These are phyloP conservation scores for Podospora fimiseda DNA, from an alignment of 495 filamentous ascomycete genomes.

Conservation along the genomic window DNA sequence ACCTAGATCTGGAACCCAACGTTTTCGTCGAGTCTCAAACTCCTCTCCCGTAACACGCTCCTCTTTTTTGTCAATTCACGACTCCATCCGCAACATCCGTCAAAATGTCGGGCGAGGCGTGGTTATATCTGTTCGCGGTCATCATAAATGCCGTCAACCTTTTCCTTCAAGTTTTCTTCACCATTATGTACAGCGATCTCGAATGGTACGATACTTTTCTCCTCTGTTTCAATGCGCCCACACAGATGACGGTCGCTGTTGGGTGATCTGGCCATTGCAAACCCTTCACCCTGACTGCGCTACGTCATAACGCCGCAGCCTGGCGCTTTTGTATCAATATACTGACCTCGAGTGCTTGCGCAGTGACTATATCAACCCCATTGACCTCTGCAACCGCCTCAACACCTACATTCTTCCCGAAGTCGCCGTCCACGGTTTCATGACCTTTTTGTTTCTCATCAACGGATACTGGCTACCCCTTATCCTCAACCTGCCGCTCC, in stretches of 20 bases:
- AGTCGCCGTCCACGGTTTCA: slow-evolving; percentile 91
- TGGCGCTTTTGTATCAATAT: slow-evolving; percentile 6
- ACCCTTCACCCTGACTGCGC: neutral
- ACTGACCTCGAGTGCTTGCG: slow-evolving; percentile 17
- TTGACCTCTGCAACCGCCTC: slow-evolving; percentile 99
- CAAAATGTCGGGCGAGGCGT: slow-evolving; percentile 98
- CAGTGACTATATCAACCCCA: slow-evolving; percentile 99
- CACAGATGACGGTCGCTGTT: neutral
- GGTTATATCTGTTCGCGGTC: slow-evolving; percentile 97
- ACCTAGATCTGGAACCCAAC: neutral
- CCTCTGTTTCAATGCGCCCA: neutral
- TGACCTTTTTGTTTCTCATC: slow-evolving; percentile 91
- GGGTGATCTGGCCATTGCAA: neutral
- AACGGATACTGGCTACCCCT: slow-evolving; percentile 98
- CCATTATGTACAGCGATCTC: slow-evolving; percentile 99
- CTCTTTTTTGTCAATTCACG: neutral
- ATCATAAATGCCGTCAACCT: slow-evolving; percentile 99
- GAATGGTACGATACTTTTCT: slow-evolving; percentile 71
- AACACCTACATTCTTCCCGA: slow-evolving; percentile 99
- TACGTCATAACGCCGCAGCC: slow-evolving; percentile 2
- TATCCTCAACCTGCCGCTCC: slow-evolving; percentile 83
- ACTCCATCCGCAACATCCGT: slow-evolving; percentile 15
- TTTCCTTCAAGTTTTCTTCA: slow-evolving; percentile 99
- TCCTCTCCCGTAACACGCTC: neutral
- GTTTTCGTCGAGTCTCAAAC: neutral